These are phyloP conservation scores for Delonix regia DNA, from an alignment of 306 rosid species.

Conservation along the genomic window DNA sequence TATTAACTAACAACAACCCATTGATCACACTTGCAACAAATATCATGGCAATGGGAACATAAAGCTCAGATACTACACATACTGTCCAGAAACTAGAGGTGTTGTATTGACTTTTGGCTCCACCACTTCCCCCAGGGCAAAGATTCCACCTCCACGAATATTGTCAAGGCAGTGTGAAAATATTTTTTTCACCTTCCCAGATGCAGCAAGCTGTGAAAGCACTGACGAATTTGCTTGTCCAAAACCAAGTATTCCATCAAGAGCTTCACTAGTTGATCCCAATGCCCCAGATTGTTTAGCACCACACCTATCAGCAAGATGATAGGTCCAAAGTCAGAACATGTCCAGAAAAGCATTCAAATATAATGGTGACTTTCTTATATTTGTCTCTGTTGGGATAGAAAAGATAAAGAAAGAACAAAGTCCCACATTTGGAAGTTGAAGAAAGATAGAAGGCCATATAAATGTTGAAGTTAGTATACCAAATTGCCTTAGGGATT, in stretches of 20 bases:
- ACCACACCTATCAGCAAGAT: conserved; percentile 69
- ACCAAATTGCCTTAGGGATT: no score
- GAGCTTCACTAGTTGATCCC: conserved; percentile 62
- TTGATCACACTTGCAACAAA: conserved; percentile 23
- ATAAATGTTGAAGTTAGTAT: no score
- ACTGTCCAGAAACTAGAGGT: conserved; percentile 74
- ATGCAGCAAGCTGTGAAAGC: conserved; percentile 86
- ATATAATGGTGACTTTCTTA: not conserved
- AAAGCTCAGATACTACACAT: conserved; percentile 49
- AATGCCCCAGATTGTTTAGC: conserved; percentile 71
- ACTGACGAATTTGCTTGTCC: conserved; percentile 96
- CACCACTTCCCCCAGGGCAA: conserved; percentile 94
- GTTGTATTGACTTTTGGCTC: conserved; percentile 79
- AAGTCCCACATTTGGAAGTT: no score
- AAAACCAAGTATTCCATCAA: conserved; percentile 93
- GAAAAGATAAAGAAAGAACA: no score
- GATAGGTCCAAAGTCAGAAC: not conserved
- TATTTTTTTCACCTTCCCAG: conserved; percentile 80
- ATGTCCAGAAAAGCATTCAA: conserved; percentile 7
- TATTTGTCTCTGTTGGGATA: no score
- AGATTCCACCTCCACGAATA: conserved; percentile 86
- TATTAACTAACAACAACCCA: not conserved
- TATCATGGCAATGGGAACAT: conserved; percentile 29
- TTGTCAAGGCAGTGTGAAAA: conserved; percentile 96
- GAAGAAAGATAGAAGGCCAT: no score